phyloP scores from a whole-genome alignment of 2,329 filamentous ascomycete genomes.

The Aspergillus felis region DNA sequence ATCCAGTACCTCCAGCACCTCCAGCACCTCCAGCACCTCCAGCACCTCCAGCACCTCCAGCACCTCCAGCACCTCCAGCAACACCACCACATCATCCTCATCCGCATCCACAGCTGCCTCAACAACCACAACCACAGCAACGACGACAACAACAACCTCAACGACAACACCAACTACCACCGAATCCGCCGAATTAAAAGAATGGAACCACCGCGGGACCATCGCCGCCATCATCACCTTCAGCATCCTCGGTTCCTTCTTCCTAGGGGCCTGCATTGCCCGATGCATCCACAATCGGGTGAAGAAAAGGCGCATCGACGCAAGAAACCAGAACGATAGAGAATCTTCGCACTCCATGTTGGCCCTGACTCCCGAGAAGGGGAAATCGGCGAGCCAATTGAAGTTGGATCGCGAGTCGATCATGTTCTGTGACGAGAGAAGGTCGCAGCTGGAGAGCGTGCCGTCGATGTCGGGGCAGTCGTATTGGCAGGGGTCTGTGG shows the following conservation, averaged over 20 bases:
- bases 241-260: neutral
- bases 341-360: neutral
- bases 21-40: too few relatives aligned
- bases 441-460: too few relatives aligned
- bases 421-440: too few relatives aligned
- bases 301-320: neutral
- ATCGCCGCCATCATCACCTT: neutral
- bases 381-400: neutral
- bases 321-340: neutral
- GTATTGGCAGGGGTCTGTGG: too few relatives aligned
- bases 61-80: neutral
- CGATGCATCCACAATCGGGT: neutral
- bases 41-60: neutral
- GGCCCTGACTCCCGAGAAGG: neutral
- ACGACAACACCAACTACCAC: neutral
- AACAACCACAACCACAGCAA: neutral
- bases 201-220: neutral
- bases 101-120: neutral
- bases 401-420: neutral
- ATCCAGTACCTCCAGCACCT: neutral
- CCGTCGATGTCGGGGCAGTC: too few relatives aligned
- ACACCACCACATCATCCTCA: neutral
- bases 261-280: neutral
- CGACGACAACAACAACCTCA: neutral
- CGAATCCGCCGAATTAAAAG: neutral